Base-by-base conservation (phyloP, 345 rosid species). In the Populus pruinosa region DNA sequence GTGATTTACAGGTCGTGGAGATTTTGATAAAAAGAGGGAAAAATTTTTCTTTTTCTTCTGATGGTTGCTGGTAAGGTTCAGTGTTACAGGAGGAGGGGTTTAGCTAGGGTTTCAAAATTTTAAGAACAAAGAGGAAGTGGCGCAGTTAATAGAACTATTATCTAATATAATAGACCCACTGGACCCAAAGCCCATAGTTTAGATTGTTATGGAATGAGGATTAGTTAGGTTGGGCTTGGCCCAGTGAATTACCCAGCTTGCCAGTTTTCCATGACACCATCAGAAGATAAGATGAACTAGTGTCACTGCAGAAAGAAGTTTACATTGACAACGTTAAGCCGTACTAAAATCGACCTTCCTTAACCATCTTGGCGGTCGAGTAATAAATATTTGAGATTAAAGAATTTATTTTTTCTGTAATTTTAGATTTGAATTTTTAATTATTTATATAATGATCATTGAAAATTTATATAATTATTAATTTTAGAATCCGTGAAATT, bases 291-390 rank as follows among this genome's bases (percentile, higher is more conserved):
- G 36, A 33, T 4, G 36, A 33, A 33, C 36, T 33, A 4, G 36
- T 62, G 25, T 13, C 53, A 61, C 43, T 43, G 59, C 70, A 73
- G 0, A 44, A 31, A 1, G 8, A 27, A 49, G 78, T 50, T 49
- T 75, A 65, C 71, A 35, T 20, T 23, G 53, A 16, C 78, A 78
- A 74, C 72, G 75, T 72, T 49, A 78, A 71, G 67, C n/a, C 69
- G 63, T n/a, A 77, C 13, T 14, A 47, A 47, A 78, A 56, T 50
- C 68, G 77, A 74, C 63, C 83, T 77, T 78, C 75, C 76, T 23
- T 73, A 62, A n/a, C n/a, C n/a, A n/a, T n/a, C n/a, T n/a, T n/a
- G n/a, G n/a, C n/a, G n/a, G n/a, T n/a, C n/a, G n/a, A n/a, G n/a
- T n/a, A n/a, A n/a, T n/a, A n/a, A n/a, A n/a, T n/a, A n/a, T n/a